Evolutionary conservation across 139 green algal genomes (phyloP), one percentile per base, ranked within the genome.

Genomic region (Axilococcus clingmanii): DNA sequence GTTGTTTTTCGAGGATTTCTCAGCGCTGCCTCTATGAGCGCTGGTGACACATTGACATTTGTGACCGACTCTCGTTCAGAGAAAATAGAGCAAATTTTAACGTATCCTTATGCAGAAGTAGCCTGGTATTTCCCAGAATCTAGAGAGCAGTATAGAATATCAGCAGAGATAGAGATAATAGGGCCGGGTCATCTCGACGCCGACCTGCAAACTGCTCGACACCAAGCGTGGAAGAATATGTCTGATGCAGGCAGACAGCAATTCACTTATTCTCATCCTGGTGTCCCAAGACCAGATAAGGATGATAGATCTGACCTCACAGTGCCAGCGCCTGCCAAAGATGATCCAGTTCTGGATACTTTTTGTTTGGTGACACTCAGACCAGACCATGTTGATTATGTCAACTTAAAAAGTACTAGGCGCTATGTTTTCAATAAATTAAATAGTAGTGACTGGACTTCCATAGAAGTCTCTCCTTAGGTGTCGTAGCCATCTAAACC

Each of bases 1-100:
- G 66, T 94, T 3, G 83, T 93, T 4, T 74, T 65, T 72, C 72
- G 82, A 11, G 82, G 78, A 14, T 86, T 88, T 46, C 50, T 82
- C 4, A 37, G 40, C 0, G 72, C 75, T 11, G 65, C 41, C n/a
- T n/a, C n/a, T 23, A 16, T 48, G 33, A n/a, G 33, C 11, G 33
- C 9, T 12, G 12, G 25, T 7, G 46, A 77, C 11, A 46, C 64
- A n/a, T 48, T 86, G 28, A 87, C 79, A 2, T 86, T 88, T 37
- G 71, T 81, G 2, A 89, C 62, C 45, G 16, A n/a, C 49, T 85
- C 22, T 84, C 80, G 2, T 85, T 88, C 31, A 68, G 28, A 33
- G n/a, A 84, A 81, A 48, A 32, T 77, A 3, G 27, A 49, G 5
- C 66, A 93, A 20, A 24, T 86, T 0, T 48, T 62, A 6, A 8